Evolutionary conservation across 1,284 basidiomycete species (phyloP).

Genomic region (Boletus subluridellus): DNA sequence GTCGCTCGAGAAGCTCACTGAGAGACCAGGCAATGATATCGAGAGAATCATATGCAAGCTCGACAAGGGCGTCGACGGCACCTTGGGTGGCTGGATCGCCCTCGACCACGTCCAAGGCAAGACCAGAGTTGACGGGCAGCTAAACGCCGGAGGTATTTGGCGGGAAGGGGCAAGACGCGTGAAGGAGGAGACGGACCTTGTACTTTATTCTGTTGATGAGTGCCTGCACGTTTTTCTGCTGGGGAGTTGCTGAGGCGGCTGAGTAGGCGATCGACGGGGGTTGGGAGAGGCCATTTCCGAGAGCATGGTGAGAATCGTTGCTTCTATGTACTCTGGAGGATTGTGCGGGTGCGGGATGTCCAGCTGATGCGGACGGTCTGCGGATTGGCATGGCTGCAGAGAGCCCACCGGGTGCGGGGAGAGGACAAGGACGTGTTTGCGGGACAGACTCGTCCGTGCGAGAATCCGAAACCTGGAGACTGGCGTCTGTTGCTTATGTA

Average conservation of each 20-base stretch:
- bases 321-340: slow-evolving; percentile 43
- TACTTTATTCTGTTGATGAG: slow-evolving; percentile 70
- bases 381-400: slow-evolving; percentile 40
- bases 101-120: slow-evolving; percentile 69
- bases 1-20: slow-evolving; percentile 68
- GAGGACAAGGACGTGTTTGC: slow-evolving; percentile 9
- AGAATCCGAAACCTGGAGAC: slow-evolving; percentile 14
- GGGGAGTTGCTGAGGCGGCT: slow-evolving; percentile 48
- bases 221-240: slow-evolving; percentile 69
- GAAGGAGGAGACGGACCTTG: slow-evolving; percentile 45
- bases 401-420: slow-evolving; percentile 10
- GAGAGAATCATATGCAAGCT: slow-evolving; percentile 70
- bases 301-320: slow-evolving; percentile 49
- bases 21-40: slow-evolving; percentile 79
- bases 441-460: slow-evolving; percentile 23
- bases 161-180: neutral
- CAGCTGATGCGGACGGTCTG: slow-evolving; percentile 47
- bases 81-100: slow-evolving; percentile 68
- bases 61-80: slow-evolving; percentile 74
- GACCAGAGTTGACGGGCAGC: slow-evolving; percentile 85
- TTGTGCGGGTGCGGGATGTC: slow-evolving; percentile 27
- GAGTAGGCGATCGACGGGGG: slow-evolving; percentile 36
- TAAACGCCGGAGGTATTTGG: slow-evolving; percentile 30
- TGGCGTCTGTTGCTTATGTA: slow-evolving; percentile 26
- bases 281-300: slow-evolving; percentile 35